Evolutionary conservation across 345 rosid species (phyloP).

Genomic region (Ricinus communis): DNA sequence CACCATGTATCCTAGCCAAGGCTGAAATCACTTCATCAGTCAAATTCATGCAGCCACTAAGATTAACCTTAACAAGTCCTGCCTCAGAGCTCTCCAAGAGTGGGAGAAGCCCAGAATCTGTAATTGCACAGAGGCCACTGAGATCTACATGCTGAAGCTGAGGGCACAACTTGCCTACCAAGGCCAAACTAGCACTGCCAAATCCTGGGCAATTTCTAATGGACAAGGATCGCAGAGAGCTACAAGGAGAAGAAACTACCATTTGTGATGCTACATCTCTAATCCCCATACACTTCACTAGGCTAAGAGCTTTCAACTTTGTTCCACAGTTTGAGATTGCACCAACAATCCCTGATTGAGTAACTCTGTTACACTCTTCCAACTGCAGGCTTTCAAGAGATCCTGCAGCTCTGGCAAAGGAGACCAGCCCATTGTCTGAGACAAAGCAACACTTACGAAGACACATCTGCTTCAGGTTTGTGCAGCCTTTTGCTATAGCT

Average conservation of each 20-base stretch:
- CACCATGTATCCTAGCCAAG: constrained; percentile 58
- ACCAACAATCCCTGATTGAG: constrained; percentile 49
- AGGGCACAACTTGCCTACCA: constrained; percentile 61
- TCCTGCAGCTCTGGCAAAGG: constrained; percentile 46
- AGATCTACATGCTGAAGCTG: constrained; percentile 63
- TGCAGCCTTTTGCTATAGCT: constrained; percentile 57
- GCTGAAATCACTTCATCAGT: constrained; percentile 58
- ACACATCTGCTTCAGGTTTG: constrained; percentile 60
- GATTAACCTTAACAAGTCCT: constrained; percentile 76
- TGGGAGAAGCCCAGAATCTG: constrained; percentile 62
- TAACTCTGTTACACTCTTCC: constrained; percentile 62
- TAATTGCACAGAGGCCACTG: constrained; percentile 52
- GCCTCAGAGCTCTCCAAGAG: constrained; percentile 50
- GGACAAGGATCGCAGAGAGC: constrained; percentile 54
- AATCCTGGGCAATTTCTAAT: constrained; percentile 67
- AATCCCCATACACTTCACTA: constrained; percentile 65
- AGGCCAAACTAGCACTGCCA: constrained; percentile 53
- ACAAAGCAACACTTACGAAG: constrained; percentile 63
- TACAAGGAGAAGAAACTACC: constrained; percentile 33
- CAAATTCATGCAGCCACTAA: constrained; percentile 71
- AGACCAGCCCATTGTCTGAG: constrained; percentile 56
- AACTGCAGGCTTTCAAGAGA: constrained; percentile 72
- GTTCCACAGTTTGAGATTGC: constrained; percentile 44
- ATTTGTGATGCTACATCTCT: constrained; percentile 41
- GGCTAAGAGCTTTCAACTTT: constrained; percentile 53